Evolutionary conservation across 2,329 filamentous ascomycete species (phyloP).

Genomic region (Drechslerella dactyloides): DNA sequence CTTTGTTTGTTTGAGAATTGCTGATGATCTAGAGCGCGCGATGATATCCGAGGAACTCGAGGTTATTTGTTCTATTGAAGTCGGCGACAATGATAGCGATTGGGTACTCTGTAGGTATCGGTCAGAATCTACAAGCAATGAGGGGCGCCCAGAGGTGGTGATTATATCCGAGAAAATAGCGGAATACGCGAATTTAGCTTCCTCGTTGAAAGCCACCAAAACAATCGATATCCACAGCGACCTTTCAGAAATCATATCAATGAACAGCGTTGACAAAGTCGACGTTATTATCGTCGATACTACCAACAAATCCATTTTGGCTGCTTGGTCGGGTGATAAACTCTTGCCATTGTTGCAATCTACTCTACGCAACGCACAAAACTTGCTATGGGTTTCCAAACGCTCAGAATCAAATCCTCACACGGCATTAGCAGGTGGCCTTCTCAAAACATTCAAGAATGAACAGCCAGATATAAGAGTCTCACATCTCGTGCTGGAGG

Average conservation of each 20-base stretch:
- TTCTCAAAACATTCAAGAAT: constrained; percentile 52
- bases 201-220: constrained; percentile 10
- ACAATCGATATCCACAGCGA: constrained; percentile 17
- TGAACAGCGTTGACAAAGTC: constrained; percentile 8
- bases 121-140: background rate
- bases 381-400: constrained; percentile 52
- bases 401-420: constrained; percentile 35
- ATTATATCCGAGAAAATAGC: constrained; percentile 11
- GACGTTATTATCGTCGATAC: constrained; percentile 51
- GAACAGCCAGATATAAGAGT: constrained; percentile 52
- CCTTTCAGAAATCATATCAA: constrained; percentile 5
- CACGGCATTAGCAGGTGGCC: constrained; percentile 46
- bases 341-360: constrained; percentile 51
- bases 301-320: constrained; percentile 48
- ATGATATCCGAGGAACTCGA: constrained; percentile 31
- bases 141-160: constrained; percentile 6
- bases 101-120: constrained; percentile 24
- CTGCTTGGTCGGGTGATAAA: constrained; percentile 46
- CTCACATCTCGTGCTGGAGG: constrained; percentile 41
- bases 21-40: constrained; percentile 19
- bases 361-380: constrained; percentile 41
- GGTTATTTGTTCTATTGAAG: constrained; percentile 18
- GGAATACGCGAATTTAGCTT: background rate
- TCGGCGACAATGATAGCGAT: constrained; percentile 10
- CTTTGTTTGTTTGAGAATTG: constrained; percentile 20